Evolutionary conservation across 192 early-diverging fungal genomes (phyloP), one percentile per base, ranked within the genome.

Genomic region (Coemansia sp.): DNA sequence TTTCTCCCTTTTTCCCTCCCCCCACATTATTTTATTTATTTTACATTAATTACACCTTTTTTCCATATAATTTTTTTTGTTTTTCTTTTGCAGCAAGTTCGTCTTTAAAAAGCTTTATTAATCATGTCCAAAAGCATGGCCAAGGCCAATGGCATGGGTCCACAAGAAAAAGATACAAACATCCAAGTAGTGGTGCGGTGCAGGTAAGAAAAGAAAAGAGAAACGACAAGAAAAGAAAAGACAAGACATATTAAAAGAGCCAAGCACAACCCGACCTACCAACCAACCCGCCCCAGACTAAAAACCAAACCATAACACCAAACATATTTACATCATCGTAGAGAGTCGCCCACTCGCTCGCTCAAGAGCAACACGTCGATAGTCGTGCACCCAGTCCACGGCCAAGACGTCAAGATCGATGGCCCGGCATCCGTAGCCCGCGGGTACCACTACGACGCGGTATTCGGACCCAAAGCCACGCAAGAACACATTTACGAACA

Each of bases 391-490:
- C 79, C 86, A 0, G 43, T 79, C 0, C 73, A 79, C 15, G 83
- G 87, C n/a, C 86, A 87, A 28, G 89, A 95, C 63, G 80, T 95
- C 22, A 70, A 87, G 3, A 79, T 74, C 14, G 86, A 88, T 38
- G 63, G 81, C 5, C 11, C 64, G 20, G 9, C 68, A 43, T 79
- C 86, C n/a, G 80, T 84, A 2, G 75, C 72, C 28, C 91, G 92
- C 53, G 89, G 89, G 12, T 98, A 92, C 72, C 90, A 83, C 45
- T 99, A 95, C 81, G 97, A 99, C 76, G 89, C 88, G 51, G 95
- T 95, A 17, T 99, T 96, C 82, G 91, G 88, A 33, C 83, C 88
- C 14, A 81, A 89, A 18, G 79, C 90, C 6, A 83, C 83, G 32
- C 98, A 99, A 79, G 86, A 91, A 59, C 72, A 86, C 33, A 83